Conservation (phyloP, 495 filamentous ascomycete species). For the Tuber melanosporum region DNA sequence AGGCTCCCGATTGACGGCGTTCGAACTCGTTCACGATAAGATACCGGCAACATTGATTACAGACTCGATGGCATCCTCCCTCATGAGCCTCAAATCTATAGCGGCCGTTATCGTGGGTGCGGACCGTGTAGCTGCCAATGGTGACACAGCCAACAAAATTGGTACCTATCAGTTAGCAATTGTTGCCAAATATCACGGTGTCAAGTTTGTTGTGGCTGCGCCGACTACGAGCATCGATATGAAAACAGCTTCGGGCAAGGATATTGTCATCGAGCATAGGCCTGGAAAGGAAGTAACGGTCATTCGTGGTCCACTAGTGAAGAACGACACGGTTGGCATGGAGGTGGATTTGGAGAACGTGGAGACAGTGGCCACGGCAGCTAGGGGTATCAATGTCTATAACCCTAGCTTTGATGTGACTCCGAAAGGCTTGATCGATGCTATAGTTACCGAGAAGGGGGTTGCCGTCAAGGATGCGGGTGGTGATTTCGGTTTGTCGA, state of each 20-base stretch:
- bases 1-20: slow-evolving; percentile 88
- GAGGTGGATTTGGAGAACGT: slow-evolving; percentile 50
- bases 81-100: slow-evolving; percentile 63
- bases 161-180: slow-evolving; percentile 91
- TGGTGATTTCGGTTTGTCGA: slow-evolving; percentile 66
- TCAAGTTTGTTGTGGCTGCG: slow-evolving; percentile 93
- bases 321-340: slow-evolving; percentile 44
- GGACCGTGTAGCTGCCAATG: slow-evolving; percentile 90
- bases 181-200: slow-evolving; percentile 71
- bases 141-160: slow-evolving; percentile 97
- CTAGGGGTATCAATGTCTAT: slow-evolving; percentile 77
- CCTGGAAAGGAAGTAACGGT: slow-evolving; percentile 69
- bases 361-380: slow-evolving; percentile 72
- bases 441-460: slow-evolving; percentile 86
- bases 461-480: slow-evolving; percentile 69
- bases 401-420: slow-evolving; percentile 97
- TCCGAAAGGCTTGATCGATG: slow-evolving; percentile 77
- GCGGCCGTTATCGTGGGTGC: slow-evolving; percentile 87
- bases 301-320: slow-evolving; percentile 64
- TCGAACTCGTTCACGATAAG: slow-evolving; percentile 84
- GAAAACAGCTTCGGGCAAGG: slow-evolving; percentile 61
- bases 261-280: slow-evolving; percentile 85
- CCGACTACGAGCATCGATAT: slow-evolving; percentile 92
- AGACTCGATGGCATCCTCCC: slow-evolving; percentile 88
- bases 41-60: slow-evolving; percentile 93